Evolutionary conservation across 306 rosid genomes (phyloP).

Genomic region (Herpetospermum pedunculosum): DNA sequence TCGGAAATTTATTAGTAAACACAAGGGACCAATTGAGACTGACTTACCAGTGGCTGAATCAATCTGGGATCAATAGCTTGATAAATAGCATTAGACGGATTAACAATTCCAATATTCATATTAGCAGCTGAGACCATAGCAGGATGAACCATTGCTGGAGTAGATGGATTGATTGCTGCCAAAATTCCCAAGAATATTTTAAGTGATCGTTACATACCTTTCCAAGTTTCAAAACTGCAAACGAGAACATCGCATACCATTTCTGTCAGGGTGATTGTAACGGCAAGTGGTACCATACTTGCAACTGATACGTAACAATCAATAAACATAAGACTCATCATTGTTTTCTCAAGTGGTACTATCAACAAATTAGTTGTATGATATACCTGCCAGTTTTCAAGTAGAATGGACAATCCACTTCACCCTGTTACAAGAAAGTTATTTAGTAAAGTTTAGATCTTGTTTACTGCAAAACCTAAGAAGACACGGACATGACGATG

Average conservation of each 20-base stretch:
- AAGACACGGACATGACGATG: too few species aligned
- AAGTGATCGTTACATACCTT: neutral
- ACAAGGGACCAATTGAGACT: neutral
- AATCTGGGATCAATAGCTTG: constrained; percentile 64
- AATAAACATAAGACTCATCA: constrained; percentile 14
- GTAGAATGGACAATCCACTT: constrained; percentile 97
- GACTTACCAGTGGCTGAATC: constrained; percentile 59
- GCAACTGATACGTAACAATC: constrained; percentile 51
- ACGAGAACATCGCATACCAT: constrained; percentile 40
- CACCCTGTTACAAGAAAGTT: constrained; percentile 55
- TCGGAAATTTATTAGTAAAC: neutral
- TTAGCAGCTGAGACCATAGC: constrained; percentile 43
- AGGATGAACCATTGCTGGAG: constrained; percentile 45
- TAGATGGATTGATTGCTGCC: constrained; percentile 46
- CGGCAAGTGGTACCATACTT: constrained; percentile 86
- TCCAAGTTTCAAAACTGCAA: constrained; percentile 12
- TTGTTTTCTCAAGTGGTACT: neutral
- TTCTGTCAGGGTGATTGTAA: constrained; percentile 87
- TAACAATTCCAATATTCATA: constrained; percentile 53
- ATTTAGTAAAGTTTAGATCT: constrained; percentile 12
- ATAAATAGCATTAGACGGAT: constrained; percentile 58
- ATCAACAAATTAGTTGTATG: constrained; percentile 3
- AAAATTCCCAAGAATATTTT: constrained; percentile 1
- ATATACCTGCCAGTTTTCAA: constrained; percentile 92
- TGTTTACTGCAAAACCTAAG: neutral